Evolutionary conservation across 352 stramenopile genomes (phyloP), one percentile per base, ranked within the genome.

Genomic region (Phytophthora agathidicida): DNA sequence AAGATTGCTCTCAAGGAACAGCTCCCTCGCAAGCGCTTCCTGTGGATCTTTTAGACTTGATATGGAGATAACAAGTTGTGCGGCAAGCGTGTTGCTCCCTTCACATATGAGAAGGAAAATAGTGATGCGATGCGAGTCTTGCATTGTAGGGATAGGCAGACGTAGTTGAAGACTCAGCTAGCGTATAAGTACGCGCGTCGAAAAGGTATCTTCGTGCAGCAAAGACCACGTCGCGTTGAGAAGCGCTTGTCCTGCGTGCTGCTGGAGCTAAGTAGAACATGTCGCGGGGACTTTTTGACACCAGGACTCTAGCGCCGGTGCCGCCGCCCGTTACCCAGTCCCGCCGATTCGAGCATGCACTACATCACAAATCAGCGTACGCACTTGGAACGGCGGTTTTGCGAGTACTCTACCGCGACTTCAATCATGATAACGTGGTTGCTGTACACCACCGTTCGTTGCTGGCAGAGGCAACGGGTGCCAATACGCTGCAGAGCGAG

Each of bases 21-120:
- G 46, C 64, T 94, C 46, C 85, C 85, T 32, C 85, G 79, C 55
- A 91, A 89, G 63, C 79, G 81, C 44, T 91, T 92, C 47, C 49
- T 92, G 32, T 88, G 73, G 64, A 90, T 94, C 52, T 92, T 94
- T 66, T 94, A 85, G 63, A 57, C 7, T 23, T 14, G 9, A 31
- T 27, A 10, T 48, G 23, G 14, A 42, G 20, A 31, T 38, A 51
- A 39, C 41, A 52, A 53, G 41, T 53, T 49, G n/a, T n/a, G 37
- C 32, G 14, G 10, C 32, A 5, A 32, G 8, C n/a, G n/a, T n/a
- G n/a, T n/a, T n/a, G n/a, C n/a, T n/a, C n/a, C n/a, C n/a, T n/a
- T n/a, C n/a, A n/a, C n/a, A n/a, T n/a, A n/a, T n/a, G n/a, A n/a
- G n/a, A n/a, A n/a, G n/a, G n/a, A n/a, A n/a, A n/a, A n/a, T n/a